Evolutionary conservation across 2,329 filamentous ascomycete species (phyloP).

Genomic region (Teratosphaeriaceae sp.): DNA sequence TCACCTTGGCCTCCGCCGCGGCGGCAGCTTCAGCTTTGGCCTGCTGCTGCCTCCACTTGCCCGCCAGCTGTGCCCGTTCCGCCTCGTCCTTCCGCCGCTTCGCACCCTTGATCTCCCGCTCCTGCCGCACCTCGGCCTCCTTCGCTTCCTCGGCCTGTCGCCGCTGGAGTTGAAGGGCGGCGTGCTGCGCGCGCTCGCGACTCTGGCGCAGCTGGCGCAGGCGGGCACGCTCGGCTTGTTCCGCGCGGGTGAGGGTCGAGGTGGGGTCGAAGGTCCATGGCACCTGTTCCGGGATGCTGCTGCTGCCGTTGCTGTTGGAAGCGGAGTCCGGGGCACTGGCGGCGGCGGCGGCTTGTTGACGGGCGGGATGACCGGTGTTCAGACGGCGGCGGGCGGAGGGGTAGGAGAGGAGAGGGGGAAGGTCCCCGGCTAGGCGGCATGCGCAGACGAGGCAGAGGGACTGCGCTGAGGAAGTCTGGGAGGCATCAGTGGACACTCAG

Average conservation of each 20-base stretch:
- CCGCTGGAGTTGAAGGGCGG: background rate
- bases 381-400: slow-evolving; percentile 9
- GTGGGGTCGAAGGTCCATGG: slow-evolving; percentile 13
- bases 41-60: background rate
- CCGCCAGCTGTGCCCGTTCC: background rate
- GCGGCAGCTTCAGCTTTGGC: no score
- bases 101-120: background rate
- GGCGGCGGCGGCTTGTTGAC: slow-evolving; percentile 9
- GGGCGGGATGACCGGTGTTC: slow-evolving; percentile 9
- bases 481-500: slow-evolving; percentile 8
- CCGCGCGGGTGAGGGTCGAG: slow-evolving; percentile 16
- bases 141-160: slow-evolving; percentile 1
- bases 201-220: slow-evolving; percentile 5
- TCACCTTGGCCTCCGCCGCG: background rate
- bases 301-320: background rate
- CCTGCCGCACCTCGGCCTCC: background rate
- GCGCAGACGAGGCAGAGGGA: slow-evolving; percentile 29
- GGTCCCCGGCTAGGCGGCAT: slow-evolving; percentile 20
- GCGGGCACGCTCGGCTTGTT: slow-evolving; percentile 13
- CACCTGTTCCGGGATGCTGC: background rate
- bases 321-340: background rate
- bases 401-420: slow-evolving; percentile 8
- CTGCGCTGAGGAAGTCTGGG: slow-evolving; percentile 23
- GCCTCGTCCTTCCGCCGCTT: background rate
- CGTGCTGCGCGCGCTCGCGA: slow-evolving; percentile 7